Percentiles rank a stretch among this genome's conserved stretches.
These are phyloP conservation scores for Erodium chrysanthum DNA, from an alignment of 441 rosid species.

Conservation along the genomic window DNA sequence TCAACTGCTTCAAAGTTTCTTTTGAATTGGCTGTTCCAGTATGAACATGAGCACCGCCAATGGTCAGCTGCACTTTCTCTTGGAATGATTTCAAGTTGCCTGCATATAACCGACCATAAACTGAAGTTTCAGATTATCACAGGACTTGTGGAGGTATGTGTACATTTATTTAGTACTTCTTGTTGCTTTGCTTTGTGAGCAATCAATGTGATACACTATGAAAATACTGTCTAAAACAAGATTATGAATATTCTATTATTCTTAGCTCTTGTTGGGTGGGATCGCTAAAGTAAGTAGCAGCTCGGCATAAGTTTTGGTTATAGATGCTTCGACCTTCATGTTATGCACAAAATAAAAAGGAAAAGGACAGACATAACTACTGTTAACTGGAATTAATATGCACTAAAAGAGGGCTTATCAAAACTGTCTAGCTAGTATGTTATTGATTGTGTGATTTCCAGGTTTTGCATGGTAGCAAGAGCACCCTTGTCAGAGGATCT, in stretches of 20 bases:
- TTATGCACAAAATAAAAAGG: background rate
- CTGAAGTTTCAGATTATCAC: conserved; percentile 59
- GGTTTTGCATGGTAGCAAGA: conserved; percentile 78
- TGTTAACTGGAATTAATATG: conserved; percentile 1
- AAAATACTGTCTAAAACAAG: conserved; percentile 1
- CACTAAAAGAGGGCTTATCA: conserved; percentile 6
- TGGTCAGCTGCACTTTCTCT: conserved; percentile 94
- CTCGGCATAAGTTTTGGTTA: background rate
- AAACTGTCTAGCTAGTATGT: conserved; percentile 6
- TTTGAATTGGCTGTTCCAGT: conserved; percentile 63
- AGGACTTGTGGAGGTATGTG: conserved; percentile 67
- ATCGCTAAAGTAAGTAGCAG: background rate
- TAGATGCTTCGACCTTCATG: background rate
- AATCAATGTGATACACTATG: background rate
- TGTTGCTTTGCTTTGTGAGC: background rate
- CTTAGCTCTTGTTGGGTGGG: background rate
- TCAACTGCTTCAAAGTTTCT: conserved; percentile 78
- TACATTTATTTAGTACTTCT: conserved; percentile 14
- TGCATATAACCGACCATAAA: conserved; percentile 76
- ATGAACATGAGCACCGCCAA: conserved; percentile 85
- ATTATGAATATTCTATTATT: background rate
- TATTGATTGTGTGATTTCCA: conserved; percentile 28
- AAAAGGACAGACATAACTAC: background rate
- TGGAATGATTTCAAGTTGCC: conserved; percentile 63
- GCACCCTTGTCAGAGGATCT: conserved; percentile 80